These are phyloP conservation scores for Leishmania braziliensis DNA, from an alignment of 208 protist species.

Conservation along the genomic window DNA sequence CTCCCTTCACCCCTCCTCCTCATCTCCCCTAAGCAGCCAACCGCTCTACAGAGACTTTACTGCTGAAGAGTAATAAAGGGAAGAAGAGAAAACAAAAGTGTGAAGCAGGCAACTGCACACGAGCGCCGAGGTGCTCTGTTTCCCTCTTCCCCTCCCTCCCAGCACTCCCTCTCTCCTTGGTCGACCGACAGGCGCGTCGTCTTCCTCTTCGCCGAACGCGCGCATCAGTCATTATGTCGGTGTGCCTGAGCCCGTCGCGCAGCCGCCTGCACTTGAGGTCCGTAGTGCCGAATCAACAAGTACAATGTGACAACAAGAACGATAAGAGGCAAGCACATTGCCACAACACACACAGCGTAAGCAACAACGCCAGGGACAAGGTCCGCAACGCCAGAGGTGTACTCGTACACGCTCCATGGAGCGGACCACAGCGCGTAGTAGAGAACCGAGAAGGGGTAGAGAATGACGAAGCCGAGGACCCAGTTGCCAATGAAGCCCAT, in stretches of 20 bases:
- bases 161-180: background rate
- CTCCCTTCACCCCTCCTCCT: background rate
- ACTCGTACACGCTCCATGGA: constrained; percentile 78
- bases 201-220: background rate
- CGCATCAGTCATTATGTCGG: constrained; percentile 19
- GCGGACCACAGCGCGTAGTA: constrained; percentile 87
- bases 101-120: background rate
- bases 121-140: background rate
- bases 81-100: background rate
- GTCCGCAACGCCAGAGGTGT: constrained; percentile 63
- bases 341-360: constrained; percentile 34
- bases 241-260: constrained; percentile 30
- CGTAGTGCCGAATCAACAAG: constrained; percentile 39
- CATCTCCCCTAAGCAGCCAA: background rate
- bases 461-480: constrained; percentile 72
- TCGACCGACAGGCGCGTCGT: background rate
- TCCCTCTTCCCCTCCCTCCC: background rate
- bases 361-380: constrained; percentile 60
- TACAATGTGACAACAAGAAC: constrained; percentile 47
- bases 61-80: background rate
- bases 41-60: background rate
- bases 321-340: constrained; percentile 36
- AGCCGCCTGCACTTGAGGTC: constrained; percentile 32
- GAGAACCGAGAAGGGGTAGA: constrained; percentile 84
- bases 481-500: constrained; percentile 81